Conservation (phyloP, 2,329 filamentous ascomycete genomes). For the Paracorniculantispora psalliotae region DNA sequence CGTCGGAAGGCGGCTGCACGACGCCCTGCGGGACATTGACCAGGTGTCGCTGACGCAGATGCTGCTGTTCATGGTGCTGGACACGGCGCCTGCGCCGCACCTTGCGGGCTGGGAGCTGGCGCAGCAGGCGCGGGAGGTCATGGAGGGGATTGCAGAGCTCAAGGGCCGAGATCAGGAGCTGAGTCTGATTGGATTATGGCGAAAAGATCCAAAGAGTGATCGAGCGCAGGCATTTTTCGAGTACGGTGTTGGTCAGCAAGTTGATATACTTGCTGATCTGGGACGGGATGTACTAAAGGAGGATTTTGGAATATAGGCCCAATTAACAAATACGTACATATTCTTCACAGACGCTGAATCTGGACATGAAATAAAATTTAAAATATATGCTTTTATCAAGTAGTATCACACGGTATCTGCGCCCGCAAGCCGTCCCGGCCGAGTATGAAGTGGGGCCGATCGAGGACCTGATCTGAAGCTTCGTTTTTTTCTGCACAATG, state of each 20-base stretch:
- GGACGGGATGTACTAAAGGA: slow-evolving; percentile 27
- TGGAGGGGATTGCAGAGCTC: slow-evolving; percentile 45
- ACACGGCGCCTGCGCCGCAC: slow-evolving; percentile 37
- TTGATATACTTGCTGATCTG: slow-evolving; percentile 42
- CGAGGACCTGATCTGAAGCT: neutral
- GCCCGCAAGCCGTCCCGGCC: too few relatives aligned
- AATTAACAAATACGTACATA: neutral
- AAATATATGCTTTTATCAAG: neutral
- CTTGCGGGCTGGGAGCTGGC: slow-evolving; percentile 43
- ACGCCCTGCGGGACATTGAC: slow-evolving; percentile 40
- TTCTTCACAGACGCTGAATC: neutral
- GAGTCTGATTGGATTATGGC: slow-evolving; percentile 40
- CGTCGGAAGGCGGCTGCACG: slow-evolving; percentile 22
- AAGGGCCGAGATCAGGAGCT: slow-evolving; percentile 41
- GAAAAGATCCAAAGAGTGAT: slow-evolving; percentile 33
- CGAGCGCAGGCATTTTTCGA: slow-evolving; percentile 44
- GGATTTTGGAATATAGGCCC: neutral
- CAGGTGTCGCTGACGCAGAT: slow-evolving; percentile 51
- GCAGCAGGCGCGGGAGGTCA: slow-evolving; percentile 39
- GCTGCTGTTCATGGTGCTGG: slow-evolving; percentile 43
- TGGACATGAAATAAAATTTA: neutral
- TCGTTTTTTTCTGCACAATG: neutral
- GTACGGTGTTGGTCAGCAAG: slow-evolving; percentile 42
- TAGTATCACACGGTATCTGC: neutral
- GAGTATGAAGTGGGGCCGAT: slow-evolving; percentile 1